Evolutionary conservation across 192 early-diverging fungal species (phyloP).

Genomic region (Coemansia sp.): DNA sequence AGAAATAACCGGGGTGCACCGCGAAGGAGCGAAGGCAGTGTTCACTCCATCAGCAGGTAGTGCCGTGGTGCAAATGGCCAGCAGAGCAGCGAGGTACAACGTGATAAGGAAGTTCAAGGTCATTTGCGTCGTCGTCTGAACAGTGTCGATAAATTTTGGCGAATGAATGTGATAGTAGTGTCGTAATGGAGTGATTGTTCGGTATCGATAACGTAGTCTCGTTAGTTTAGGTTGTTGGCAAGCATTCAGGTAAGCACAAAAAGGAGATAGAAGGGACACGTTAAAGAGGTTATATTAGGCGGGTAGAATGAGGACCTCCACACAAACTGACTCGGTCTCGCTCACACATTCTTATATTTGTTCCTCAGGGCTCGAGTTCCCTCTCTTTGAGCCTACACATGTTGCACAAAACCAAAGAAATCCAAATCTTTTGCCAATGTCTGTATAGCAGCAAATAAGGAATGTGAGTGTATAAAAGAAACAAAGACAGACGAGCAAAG

Average conservation of each 20-base stretch:
- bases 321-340: neutral
- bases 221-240: neutral
- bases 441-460: neutral
- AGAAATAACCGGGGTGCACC: neutral
- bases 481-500: conserved; percentile 2
- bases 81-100: neutral
- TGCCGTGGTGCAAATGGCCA: neutral
- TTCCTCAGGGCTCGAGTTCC: neutral
- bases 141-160: neutral
- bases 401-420: neutral
- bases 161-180: neutral
- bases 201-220: neutral
- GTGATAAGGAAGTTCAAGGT: neutral
- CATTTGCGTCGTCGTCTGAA: neutral
- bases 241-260: neutral
- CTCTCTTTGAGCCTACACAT: neutral
- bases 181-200: neutral
- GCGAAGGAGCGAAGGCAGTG: neutral
- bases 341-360: neutral
- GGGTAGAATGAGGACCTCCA: neutral
- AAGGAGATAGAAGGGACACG: neutral
- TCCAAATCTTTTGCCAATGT: neutral
- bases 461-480: neutral
- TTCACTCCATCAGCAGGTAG: neutral
- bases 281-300: neutral